These are phyloP conservation scores for Leishmania guyanensis DNA, from an alignment of 208 protist species.

Conservation along the genomic window DNA sequence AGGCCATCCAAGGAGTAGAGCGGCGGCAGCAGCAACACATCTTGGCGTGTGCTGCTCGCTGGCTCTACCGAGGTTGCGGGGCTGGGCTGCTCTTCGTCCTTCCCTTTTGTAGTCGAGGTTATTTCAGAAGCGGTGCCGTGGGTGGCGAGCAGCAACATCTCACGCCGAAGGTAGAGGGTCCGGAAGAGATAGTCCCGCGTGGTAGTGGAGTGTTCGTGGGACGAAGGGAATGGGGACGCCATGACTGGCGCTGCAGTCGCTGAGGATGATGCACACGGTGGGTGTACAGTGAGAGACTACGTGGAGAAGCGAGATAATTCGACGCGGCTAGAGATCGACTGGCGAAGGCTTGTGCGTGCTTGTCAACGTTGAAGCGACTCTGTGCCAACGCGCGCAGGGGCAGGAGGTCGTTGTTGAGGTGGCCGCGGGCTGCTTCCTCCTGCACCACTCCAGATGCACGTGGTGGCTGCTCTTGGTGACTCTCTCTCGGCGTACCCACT, in stretches of 20 bases:
- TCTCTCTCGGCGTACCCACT: neutral
- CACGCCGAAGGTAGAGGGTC: conserved; percentile 60
- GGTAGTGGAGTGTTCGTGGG: conserved; percentile 6
- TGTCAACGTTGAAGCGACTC: neutral
- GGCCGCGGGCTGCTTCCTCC: neutral
- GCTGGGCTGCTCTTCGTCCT: neutral
- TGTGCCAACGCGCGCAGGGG: neutral
- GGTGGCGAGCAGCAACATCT: conserved; percentile 35
- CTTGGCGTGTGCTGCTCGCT: neutral
- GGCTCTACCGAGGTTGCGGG: neutral
- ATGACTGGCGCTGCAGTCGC: neutral
- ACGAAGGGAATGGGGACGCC: neutral
- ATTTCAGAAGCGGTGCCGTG: neutral
- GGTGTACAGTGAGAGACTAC: neutral
- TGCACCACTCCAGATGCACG: neutral
- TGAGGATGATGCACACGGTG: neutral
- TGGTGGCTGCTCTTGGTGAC: neutral
- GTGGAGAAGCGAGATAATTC: neutral
- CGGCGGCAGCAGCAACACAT: conserved; percentile 27
- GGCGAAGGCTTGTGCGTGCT: neutral
- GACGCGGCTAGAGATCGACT: neutral
- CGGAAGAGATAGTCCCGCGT: conserved; percentile 55
- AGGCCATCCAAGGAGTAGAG: conserved; percentile 20
- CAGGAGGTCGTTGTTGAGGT: neutral
- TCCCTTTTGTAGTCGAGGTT: neutral